Conservation (phyloP, 2,329 filamentous ascomycete species). For the Diaporthe citrichinensis region DNA sequence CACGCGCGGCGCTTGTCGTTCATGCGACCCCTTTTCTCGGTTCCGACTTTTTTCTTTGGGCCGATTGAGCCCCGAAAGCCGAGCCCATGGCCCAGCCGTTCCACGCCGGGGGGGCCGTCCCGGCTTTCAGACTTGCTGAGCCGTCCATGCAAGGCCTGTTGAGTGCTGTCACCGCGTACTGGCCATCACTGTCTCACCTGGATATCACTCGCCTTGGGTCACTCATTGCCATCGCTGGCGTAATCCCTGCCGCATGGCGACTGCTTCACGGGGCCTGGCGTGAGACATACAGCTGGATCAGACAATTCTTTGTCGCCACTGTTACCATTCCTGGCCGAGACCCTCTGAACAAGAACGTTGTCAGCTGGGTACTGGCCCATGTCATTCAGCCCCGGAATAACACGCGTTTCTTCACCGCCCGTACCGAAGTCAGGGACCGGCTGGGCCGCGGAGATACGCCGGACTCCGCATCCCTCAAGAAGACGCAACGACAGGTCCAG, state of each 20-base stretch:
- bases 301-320: constrained; percentile 59
- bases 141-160: constrained; percentile 19
- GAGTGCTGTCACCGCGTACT: neutral
- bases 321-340: constrained; percentile 60
- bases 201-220: constrained; percentile 62
- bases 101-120: constrained; percentile 40
- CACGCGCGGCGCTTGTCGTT: constrained; percentile 5
- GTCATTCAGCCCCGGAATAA: constrained; percentile 54
- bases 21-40: constrained; percentile 38
- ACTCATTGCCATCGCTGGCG: constrained; percentile 59
- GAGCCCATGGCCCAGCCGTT: constrained; percentile 41
- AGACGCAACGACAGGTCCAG: constrained; percentile 57
- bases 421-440: constrained; percentile 54
- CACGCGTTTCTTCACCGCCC: constrained; percentile 58
- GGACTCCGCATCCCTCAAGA: constrained; percentile 54
- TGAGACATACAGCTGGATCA: constrained; percentile 57
- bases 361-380: constrained; percentile 61
- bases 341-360: constrained; percentile 60
- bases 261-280: constrained; percentile 53
- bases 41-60: constrained; percentile 18
- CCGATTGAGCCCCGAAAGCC: constrained; percentile 27
- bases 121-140: constrained; percentile 27
- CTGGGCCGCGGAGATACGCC: constrained; percentile 53
- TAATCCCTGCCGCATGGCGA: constrained; percentile 56
- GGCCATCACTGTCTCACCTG: constrained; percentile 44